phyloP scores from a whole-genome alignment of 176 grass and related monocot species.

The Coix lacrymajobi region DNA sequence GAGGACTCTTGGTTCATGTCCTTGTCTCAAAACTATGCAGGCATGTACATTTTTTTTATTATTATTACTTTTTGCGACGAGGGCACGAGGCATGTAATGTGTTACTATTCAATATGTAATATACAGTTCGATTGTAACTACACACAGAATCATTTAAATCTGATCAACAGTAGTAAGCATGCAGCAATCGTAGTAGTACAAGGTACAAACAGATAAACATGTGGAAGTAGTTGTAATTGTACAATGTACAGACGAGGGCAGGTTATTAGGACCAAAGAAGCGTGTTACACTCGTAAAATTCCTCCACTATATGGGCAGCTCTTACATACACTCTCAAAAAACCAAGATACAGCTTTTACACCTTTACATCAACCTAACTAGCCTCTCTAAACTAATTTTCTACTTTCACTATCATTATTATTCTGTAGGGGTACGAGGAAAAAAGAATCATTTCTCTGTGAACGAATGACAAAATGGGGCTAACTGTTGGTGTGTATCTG shows the following conservation, averaged over 20 bases:
- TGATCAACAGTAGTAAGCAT: neutral
- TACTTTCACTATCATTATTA: constrained; percentile 28
- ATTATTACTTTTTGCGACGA: neutral
- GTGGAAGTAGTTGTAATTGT: neutral
- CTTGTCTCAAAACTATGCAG: neutral
- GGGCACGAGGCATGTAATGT: neutral
- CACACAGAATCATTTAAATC: neutral
- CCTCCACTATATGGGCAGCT: neutral
- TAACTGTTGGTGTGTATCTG: neutral
- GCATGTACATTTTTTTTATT: neutral
- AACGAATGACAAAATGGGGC: constrained; percentile 36
- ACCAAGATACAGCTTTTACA: constrained; percentile 16
- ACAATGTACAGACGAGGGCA: neutral
- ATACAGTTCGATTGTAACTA: neutral
- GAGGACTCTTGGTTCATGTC: neutral
- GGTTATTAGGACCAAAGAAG: neutral
- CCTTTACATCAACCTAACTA: constrained; percentile 41
- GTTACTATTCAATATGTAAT: neutral
- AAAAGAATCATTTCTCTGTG: constrained; percentile 45
- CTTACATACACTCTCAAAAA: constrained; percentile 32
- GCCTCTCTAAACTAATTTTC: constrained; percentile 25
- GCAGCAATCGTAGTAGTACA: neutral
- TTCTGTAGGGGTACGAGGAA: constrained; percentile 2
- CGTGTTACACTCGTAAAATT: neutral
- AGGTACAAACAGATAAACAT: neutral